A percentile compares a stretch with the other conserved stretches of the same genome.
Evolutionary conservation across 805 yeast species (phyloP).

Genomic region (Blastobotrys muscicola): DNA sequence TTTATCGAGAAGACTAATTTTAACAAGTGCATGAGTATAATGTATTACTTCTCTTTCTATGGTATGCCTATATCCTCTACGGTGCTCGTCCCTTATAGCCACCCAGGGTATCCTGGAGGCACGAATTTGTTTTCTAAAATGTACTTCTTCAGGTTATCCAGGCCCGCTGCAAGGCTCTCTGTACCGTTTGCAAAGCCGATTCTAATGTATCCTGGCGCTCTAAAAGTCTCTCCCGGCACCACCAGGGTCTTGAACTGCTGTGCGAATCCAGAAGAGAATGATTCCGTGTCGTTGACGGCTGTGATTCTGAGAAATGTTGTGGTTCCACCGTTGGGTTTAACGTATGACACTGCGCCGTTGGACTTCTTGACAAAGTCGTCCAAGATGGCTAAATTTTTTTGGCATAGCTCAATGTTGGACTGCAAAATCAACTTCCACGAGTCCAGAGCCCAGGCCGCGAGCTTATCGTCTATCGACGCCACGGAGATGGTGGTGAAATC

Average conservation of each 20-base stretch:
- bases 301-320: conserved; percentile 36
- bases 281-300: conserved; percentile 25
- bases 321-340: conserved; percentile 40
- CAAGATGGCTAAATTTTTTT: conserved; percentile 29
- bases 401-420: conserved; percentile 34
- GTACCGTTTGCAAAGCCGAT: conserved; percentile 41
- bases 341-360: conserved; percentile 31
- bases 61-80: too few relatives aligned
- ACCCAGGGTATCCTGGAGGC: not conserved
- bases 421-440: conserved; percentile 29
- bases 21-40: not conserved
- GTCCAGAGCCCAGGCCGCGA: conserved; percentile 37
- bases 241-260: conserved; percentile 28
- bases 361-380: conserved; percentile 28
- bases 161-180: conserved; percentile 30
- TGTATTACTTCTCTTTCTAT: too few relatives aligned
- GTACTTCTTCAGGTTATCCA: conserved; percentile 17
- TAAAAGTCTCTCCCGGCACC: conserved; percentile 44
- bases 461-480: conserved; percentile 37
- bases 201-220: conserved; percentile 34
- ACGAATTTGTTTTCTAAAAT: not conserved
- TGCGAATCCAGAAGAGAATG: conserved; percentile 32
- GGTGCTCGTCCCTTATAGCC: too few relatives aligned
- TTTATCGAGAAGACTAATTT: not conserved
- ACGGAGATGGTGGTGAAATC: conserved; percentile 46